Base-by-base conservation (phyloP, 805 yeast species). In the Saccharomycopsis olivae region DNA sequence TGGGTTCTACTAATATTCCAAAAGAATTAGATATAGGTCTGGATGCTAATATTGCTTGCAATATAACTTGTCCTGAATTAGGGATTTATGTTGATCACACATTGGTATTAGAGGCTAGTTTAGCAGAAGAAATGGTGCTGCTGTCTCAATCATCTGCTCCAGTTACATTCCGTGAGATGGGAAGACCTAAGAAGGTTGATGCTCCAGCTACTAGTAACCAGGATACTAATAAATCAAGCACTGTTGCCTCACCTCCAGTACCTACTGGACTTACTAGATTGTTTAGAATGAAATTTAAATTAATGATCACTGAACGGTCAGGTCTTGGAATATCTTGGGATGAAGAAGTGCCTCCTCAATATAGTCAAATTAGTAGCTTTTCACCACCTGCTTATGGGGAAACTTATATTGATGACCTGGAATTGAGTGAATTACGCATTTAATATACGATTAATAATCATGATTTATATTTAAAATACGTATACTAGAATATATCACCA, bases 291-390 rank as follows among this genome's bases (percentile, higher is more conserved):
- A 96, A 88, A 58, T 89, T 92, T 61, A 79, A 81, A 49, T 52
- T 89, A n/a, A 65, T 66, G 2, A 60, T 92, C 17, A 82, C 95
- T 2, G 97, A 88, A 55, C 68, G 97, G 44, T 80, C 95, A 0
- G 99, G 99, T 0, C 66, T 92, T 31, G 98, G 98, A 3, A 85
- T 92, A 23, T 82, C 96, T 0, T 92, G 98, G 97, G 96, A 89
- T 59, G 96, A 89, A 55, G 98, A 92, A 59, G 97, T 94, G 14
- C 99, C 99, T 2, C 99, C 99, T 1, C 82, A 87, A 16, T 92
- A 92, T 53, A 85, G 75, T 39, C 89, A 86, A 49, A 87, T 92
- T 16, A 66, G 75, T 21, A 75, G 94, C 0, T 65, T 85, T 32
- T 75, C 88, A 17, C 98, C 98, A 0, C 98, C 98, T 1, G 74